Percentiles rank a stretch among this genome's conserved stretches.
These are phyloP conservation scores for Populus davidiana DNA, from an alignment of 345 rosid species.

Conservation along the genomic window DNA sequence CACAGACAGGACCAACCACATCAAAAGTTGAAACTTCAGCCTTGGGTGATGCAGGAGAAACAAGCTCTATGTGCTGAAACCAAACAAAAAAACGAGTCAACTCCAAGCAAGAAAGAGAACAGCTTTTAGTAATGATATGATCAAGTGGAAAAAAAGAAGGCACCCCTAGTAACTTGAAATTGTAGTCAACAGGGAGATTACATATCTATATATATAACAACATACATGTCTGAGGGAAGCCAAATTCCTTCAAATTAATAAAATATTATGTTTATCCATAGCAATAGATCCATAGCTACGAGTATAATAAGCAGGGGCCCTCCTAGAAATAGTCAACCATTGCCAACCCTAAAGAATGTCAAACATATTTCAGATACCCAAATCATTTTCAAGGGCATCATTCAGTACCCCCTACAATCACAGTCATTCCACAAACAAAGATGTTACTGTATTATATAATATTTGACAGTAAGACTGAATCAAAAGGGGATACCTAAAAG, in stretches of 20 bases:
- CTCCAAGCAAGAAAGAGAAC: background rate
- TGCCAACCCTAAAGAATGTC: background rate
- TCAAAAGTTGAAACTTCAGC: conserved; percentile 72
- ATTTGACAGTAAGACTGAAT: background rate
- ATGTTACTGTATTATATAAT: background rate
- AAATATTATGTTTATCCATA: background rate
- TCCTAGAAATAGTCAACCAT: background rate
- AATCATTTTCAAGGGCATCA: background rate
- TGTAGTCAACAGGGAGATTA: background rate
- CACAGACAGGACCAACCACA: conserved; percentile 98
- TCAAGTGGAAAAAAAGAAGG: background rate
- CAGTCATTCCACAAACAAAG: background rate
- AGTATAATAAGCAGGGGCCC: background rate
- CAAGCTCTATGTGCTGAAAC: conserved; percentile 88
- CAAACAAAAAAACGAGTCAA: conserved; percentile 8
- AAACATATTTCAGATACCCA: background rate
- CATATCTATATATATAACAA: background rate
- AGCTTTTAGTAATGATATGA: too few species aligned
- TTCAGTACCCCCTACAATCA: background rate
- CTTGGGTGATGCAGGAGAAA: conserved; percentile 65
- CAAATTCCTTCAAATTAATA: background rate
- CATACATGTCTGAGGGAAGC: background rate
- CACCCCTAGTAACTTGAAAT: background rate
- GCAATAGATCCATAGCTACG: background rate
- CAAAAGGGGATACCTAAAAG: background rate